Conservation (phyloP, 768 basidiomycete genomes). For the Dentipellis fragilis region DNA sequence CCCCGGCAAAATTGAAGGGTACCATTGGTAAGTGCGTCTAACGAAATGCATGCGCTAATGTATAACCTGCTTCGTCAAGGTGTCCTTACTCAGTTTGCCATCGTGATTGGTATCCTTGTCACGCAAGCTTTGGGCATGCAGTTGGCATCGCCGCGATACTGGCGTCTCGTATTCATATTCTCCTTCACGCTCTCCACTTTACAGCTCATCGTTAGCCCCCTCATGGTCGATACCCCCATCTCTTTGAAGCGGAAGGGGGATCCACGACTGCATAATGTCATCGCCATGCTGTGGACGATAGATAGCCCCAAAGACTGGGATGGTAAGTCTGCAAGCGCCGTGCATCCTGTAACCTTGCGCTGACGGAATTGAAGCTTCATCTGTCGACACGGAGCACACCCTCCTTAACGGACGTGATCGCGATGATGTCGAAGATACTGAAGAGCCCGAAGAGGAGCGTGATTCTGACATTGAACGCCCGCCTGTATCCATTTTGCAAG, state of each 20-base stretch:
- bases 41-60: not conserved
- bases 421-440: constrained; percentile 18
- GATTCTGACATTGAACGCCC: not conserved
- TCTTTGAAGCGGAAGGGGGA: constrained; percentile 40
- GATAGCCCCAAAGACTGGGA: constrained; percentile 13
- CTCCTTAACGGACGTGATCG: constrained; percentile 16
- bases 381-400: constrained; percentile 4
- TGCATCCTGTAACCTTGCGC: not conserved
- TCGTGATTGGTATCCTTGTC: constrained; percentile 81
- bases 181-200: constrained; percentile 45
- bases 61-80: constrained; percentile 28
- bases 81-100: constrained; percentile 71
- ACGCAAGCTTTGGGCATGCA: constrained; percentile 70
- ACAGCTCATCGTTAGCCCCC: constrained; percentile 45
- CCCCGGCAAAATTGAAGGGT: constrained; percentile 67
- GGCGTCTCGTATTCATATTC: constrained; percentile 62
- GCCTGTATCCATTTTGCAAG: constrained; percentile 40
- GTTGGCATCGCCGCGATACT: constrained; percentile 57
- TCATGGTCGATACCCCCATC: constrained; percentile 62
- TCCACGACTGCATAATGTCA: constrained; percentile 11
- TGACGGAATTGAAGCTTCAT: constrained; percentile 18
- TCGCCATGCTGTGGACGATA: constrained; percentile 44
- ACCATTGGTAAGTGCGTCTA: constrained; percentile 46
- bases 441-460: constrained; percentile 11
- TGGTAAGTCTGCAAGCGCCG: not conserved